Evolutionary conservation across 2,329 filamentous ascomycete genomes (phyloP).

Genomic region (Colletotrichum lini): DNA sequence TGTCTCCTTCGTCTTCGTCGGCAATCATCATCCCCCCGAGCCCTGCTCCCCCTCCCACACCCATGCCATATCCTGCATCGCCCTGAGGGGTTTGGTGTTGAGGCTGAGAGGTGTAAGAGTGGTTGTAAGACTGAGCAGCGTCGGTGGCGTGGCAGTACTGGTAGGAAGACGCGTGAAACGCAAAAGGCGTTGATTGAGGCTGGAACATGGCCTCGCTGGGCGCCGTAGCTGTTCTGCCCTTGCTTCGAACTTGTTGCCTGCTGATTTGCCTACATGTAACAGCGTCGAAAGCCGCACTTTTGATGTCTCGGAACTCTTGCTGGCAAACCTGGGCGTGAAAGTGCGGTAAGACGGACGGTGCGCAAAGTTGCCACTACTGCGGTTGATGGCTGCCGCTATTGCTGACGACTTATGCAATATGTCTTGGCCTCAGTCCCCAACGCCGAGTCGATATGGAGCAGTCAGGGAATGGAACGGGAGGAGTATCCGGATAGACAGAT

Average conservation of each 20-base stretch:
- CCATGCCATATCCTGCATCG: conserved; percentile 11
- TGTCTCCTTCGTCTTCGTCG: conserved; percentile 9
- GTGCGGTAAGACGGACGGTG: not conserved
- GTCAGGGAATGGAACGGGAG: conserved; percentile 5
- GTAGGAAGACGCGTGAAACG: conserved; percentile 50
- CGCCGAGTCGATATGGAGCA: not conserved
- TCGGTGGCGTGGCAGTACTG: not conserved
- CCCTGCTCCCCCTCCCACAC: not conserved
- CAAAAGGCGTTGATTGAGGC: conserved; percentile 65
- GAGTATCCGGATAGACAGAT: not conserved
- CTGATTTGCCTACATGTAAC: not conserved
- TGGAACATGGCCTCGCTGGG: conserved; percentile 64
- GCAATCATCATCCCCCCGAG: conserved; percentile 7
- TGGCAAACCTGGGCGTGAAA: not conserved
- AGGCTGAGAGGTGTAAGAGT: not conserved
- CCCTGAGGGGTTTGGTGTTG: conserved; percentile 1
- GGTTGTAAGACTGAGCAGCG: conserved; percentile 3
- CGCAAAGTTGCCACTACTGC: not conserved
- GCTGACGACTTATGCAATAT: conserved; percentile 22
- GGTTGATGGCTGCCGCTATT: conserved; percentile 1
- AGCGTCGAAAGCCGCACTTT: not conserved
- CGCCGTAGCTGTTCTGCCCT: conserved; percentile 9
- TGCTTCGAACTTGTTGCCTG: not conserved
- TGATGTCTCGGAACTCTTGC: conserved; percentile 2
- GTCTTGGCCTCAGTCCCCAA: conserved; percentile 8